Percentiles rank a stretch among this genome's conserved stretches.
Conservation (phyloP, 768 basidiomycete species). For the Cubamyces sp. region DNA sequence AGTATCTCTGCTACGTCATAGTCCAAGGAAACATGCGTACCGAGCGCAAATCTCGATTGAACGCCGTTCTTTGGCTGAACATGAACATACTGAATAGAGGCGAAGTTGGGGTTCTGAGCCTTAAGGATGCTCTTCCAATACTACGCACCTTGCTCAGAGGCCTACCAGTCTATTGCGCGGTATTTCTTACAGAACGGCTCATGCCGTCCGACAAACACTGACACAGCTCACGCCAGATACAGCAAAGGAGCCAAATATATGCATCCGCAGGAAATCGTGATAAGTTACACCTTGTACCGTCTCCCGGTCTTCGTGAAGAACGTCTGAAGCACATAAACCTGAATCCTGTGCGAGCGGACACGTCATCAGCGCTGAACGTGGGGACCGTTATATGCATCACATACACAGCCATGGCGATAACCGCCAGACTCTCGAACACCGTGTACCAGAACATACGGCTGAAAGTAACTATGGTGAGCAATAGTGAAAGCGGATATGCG, state of each 20-base stretch:
- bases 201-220: too few relatives aligned
- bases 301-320: slow-evolving; percentile 96
- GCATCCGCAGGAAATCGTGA: slow-evolving; percentile 22
- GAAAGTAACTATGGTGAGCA: slow-evolving; percentile 6
- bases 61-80: too few relatives aligned
- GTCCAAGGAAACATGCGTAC: too few relatives aligned
- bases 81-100: background rate
- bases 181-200: too few relatives aligned
- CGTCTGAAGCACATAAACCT: slow-evolving; percentile 91
- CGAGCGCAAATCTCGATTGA: too few relatives aligned
- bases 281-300: slow-evolving; percentile 78
- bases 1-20: too few relatives aligned
- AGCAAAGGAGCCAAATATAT: slow-evolving; percentile 5
- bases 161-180: too few relatives aligned
- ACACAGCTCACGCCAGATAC: background rate
- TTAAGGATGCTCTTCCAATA: too few relatives aligned
- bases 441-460: slow-evolving; percentile 96
- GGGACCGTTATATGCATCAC: slow-evolving; percentile 37
- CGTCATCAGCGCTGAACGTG: slow-evolving; percentile 12
- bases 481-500: background rate
- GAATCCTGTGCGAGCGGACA: slow-evolving; percentile 54
- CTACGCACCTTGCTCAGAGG: too few relatives aligned
- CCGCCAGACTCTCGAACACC: slow-evolving; percentile 73
- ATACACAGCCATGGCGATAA: slow-evolving; percentile 88
- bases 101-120: background rate